Evolutionary conservation across 257 asterid genomes (phyloP), one percentile per base, ranked within the genome.

Genomic region (Marsdenia floribunda): DNA sequence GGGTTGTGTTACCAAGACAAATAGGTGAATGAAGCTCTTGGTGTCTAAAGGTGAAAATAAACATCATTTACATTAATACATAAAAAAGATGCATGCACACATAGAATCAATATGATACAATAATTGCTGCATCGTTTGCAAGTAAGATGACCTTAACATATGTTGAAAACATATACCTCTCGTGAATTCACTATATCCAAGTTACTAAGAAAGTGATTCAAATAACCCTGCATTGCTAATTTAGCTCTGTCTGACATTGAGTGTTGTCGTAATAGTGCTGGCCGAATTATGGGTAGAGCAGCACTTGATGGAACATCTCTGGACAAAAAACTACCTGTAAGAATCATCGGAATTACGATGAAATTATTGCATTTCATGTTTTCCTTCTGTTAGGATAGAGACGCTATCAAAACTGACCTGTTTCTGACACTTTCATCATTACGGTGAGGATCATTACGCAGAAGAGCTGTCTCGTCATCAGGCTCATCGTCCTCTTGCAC

Each of bases 231-330:
- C 98, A 94, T 94, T 35, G 97, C 98, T 70, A 76, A 79, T 84
- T 86, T 94, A 54, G 98, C 96, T 75, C 82, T 86, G 78, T 94
- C 97, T 18, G 98, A 89, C 90, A 94, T 88, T 40, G 98, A 92
- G 77, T 88, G 79, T 79, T 94, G 98, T 85, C 95, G 90, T 84
- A 91, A 87, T 53, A 94, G 89, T 59, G 97, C 93, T n/a, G 98
- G 98, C 26, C 97, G 93, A 75, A 94, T 87, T 72, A 94, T 87
- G 85, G 97, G 93, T 73, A 94, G 85, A 54, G 97, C 98, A 22
- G 98, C 98, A 85, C 86, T 92, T 79, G 98, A 94, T 55, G 98
- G 98, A 71, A 94, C 98, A 90, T 92, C 97, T 91, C 98, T 94
- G 97, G 89, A 94, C 97, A 94, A 94, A 90, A 92, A 94, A 94